A percentile compares a stretch with the other conserved stretches of the same genome.
These are phyloP conservation scores for Alternaria burnsii DNA, from an alignment of 2,329 filamentous ascomycete genomes.

Conservation along the genomic window DNA sequence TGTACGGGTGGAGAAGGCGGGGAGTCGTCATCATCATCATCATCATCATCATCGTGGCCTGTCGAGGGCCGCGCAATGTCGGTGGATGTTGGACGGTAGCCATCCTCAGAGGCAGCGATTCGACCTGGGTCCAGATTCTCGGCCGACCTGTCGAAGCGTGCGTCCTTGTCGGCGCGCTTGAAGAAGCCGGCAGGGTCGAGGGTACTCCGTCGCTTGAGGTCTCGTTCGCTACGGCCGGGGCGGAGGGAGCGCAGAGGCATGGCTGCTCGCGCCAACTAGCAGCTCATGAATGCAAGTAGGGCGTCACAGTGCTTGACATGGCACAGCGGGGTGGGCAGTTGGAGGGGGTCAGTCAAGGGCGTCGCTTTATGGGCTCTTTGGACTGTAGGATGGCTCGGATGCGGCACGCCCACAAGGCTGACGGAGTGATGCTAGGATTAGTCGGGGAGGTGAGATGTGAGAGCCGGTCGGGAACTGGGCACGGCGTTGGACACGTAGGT, in stretches of 20 bases:
- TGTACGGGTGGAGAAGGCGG: constrained; percentile 46
- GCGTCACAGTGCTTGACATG: constrained; percentile 44
- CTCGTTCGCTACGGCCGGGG: constrained; percentile 50
- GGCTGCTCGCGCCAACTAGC: constrained; percentile 42
- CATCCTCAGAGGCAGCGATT: constrained; percentile 47
- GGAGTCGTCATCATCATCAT: constrained; percentile 21
- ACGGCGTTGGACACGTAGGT: constrained; percentile 8
- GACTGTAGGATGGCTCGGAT: constrained; percentile 16
- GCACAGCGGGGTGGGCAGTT: constrained; percentile 30
- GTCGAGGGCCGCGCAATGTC: constrained; percentile 35
- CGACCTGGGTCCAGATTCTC: constrained; percentile 38
- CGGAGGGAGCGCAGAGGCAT: constrained; percentile 53
- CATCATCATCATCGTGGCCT: constrained; percentile 10
- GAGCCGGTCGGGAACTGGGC: constrained; percentile 2
- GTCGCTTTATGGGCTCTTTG: constrained; percentile 4
- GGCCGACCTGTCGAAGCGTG: constrained; percentile 32
- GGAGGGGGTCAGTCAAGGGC: constrained; percentile 13
- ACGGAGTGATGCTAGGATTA: constrained; percentile 22
- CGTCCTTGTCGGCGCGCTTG: constrained; percentile 44
- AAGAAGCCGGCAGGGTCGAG: constrained; percentile 52
- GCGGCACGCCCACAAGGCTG: constrained; percentile 25
- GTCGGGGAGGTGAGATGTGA: constrained; percentile 18
- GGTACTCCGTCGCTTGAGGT: constrained; percentile 56
- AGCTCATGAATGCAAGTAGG: constrained; percentile 47
- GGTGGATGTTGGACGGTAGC: constrained; percentile 39